phyloP scores from a whole-genome alignment of 495 filamentous ascomycete species.

The Thozetella sp. region DNA sequence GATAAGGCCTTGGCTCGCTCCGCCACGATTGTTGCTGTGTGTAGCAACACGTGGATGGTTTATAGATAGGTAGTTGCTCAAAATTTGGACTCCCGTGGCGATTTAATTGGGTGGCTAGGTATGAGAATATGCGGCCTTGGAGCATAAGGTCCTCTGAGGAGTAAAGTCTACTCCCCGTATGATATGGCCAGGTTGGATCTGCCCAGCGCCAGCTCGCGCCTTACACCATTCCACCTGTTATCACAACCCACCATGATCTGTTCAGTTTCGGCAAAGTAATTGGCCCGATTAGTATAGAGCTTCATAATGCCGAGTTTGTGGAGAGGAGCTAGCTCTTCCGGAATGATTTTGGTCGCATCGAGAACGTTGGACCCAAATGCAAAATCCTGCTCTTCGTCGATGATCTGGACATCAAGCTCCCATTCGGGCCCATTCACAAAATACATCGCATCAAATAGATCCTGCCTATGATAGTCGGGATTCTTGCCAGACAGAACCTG shows the following conservation, averaged over 20 bases:
- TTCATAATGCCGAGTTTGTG: constrained; percentile 67
- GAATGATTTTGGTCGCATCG: constrained; percentile 77
- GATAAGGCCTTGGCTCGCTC: constrained; percentile 57
- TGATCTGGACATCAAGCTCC: constrained; percentile 77
- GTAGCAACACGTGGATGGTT: constrained; percentile 65
- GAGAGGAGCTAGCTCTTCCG: constrained; percentile 70
- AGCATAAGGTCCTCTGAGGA: constrained; percentile 74
- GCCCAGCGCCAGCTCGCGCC: constrained; percentile 5
- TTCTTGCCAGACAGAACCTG: constrained; percentile 71
- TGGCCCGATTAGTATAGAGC: constrained; percentile 69
- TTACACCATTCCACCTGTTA: not conserved
- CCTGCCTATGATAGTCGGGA: constrained; percentile 68
- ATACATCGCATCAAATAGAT: constrained; percentile 72
- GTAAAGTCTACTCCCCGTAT: constrained; percentile 74
- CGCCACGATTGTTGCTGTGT: constrained; percentile 78
- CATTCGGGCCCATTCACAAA: constrained; percentile 68
- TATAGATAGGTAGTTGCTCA: constrained; percentile 74
- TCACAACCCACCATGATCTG: constrained; percentile 65
- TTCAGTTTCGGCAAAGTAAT: constrained; percentile 83
- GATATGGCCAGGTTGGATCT: constrained; percentile 62
- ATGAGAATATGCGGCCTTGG: constrained; percentile 74
- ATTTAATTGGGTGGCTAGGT: constrained; percentile 76
- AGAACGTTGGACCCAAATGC: constrained; percentile 72
- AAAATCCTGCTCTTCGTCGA: constrained; percentile 67
- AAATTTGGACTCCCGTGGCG: constrained; percentile 75